Percentiles rank a stretch among this genome's conserved stretches.
These are phyloP conservation scores for Fusarium circinatum DNA, from an alignment of 2,329 filamentous ascomycete species.

Conservation along the genomic window DNA sequence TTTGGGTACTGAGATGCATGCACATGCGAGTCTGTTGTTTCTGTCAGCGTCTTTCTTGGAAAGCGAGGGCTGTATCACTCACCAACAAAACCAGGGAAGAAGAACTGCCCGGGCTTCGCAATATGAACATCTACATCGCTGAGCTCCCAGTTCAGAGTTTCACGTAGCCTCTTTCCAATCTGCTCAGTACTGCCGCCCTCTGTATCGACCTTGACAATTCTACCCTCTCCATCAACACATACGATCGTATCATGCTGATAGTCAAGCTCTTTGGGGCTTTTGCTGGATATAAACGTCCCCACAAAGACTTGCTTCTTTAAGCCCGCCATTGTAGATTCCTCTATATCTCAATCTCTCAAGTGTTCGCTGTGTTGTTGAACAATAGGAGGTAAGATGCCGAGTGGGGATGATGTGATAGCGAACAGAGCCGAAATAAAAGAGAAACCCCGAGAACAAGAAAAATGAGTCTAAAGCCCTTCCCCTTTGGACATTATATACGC, in stretches of 20 bases:
- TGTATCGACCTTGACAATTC: slow-evolving; percentile 60
- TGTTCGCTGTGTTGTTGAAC: neutral
- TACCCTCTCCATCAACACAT: slow-evolving; percentile 61
- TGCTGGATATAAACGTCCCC: slow-evolving; percentile 67
- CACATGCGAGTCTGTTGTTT: slow-evolving; percentile 82
- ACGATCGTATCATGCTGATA: slow-evolving; percentile 62
- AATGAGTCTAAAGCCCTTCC: neutral
- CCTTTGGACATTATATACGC: slow-evolving; percentile 18
- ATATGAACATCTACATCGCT: slow-evolving; percentile 52
- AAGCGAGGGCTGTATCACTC: slow-evolving; percentile 37
- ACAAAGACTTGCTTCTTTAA: slow-evolving; percentile 59
- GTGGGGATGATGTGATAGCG: slow-evolving; percentile 10
- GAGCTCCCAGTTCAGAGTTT: slow-evolving; percentile 57
- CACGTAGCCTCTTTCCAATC: slow-evolving; percentile 49
- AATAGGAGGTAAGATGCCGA: neutral
- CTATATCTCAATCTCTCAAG: neutral
- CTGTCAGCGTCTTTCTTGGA: slow-evolving; percentile 13
- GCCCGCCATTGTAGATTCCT: slow-evolving; percentile 17
- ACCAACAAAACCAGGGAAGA: slow-evolving; percentile 87
- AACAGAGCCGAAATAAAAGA: neutral
- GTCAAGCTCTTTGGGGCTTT: slow-evolving; percentile 58
- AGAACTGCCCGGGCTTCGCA: slow-evolving; percentile 69
- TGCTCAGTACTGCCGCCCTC: slow-evolving; percentile 47
- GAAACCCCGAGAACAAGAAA: neutral
- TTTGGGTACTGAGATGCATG: slow-evolving; percentile 97